phyloP scores from a whole-genome alignment of 2,329 filamentous ascomycete species.

The Diaporthe amygdali region DNA sequence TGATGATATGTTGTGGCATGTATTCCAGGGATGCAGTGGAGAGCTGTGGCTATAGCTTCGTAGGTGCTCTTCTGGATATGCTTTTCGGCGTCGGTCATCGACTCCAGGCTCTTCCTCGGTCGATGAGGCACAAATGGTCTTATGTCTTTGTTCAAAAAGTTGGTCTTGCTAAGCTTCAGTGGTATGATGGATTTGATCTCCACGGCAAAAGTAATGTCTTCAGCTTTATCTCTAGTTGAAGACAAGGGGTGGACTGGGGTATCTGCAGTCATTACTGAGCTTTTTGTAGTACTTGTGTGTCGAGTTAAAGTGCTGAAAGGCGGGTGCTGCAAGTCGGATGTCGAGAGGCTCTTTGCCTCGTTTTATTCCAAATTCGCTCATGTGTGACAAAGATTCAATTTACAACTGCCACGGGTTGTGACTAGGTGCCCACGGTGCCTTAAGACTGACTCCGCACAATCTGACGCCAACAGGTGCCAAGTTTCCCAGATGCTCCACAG shows the following conservation, averaged over 20 bases:
- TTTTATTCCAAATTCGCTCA: constrained; percentile 6
- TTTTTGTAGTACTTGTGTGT: neutral
- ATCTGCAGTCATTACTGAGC: neutral
- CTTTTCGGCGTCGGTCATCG: constrained; percentile 22
- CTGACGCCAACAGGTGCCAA: constrained; percentile 7
- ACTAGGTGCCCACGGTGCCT: constrained; percentile 4
- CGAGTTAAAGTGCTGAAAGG: neutral
- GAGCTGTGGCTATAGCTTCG: constrained; percentile 13
- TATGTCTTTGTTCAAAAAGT: neutral
- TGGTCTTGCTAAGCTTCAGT: neutral
- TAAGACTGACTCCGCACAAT: neutral
- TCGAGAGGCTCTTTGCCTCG: neutral
- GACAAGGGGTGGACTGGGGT: neutral
- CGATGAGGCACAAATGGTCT: constrained; percentile 23
- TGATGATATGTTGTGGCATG: constrained; percentile 36
- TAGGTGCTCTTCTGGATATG: constrained; percentile 16
- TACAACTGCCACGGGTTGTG: neutral
- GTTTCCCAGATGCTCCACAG: neutral
- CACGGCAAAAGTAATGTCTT: constrained; percentile 23
- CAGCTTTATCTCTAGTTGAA: constrained; percentile 7
- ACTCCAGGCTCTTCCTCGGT: constrained; percentile 5
- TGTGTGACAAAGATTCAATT: constrained; percentile 10
- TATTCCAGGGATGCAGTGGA: constrained; percentile 23
- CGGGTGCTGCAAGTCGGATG: neutral
- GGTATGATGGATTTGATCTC: constrained; percentile 25